phyloP scores from a whole-genome alignment of 2,329 filamentous ascomycete species.

The Didymella pinodella region DNA sequence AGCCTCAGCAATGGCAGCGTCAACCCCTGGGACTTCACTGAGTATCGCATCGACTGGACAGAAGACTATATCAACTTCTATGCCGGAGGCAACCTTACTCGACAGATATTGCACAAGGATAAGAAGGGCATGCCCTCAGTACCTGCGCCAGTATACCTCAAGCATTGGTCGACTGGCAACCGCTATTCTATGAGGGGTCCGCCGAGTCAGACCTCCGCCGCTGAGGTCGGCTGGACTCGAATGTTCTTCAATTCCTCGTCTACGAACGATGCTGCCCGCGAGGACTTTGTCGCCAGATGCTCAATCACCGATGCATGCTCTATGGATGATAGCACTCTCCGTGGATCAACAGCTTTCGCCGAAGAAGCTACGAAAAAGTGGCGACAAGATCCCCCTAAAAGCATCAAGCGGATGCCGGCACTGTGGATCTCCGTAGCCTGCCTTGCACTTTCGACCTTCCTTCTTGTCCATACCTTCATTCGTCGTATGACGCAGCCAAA shows the following conservation, averaged over 20 bases:
- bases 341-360: constrained; percentile 41
- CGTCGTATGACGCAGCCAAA: constrained; percentile 31
- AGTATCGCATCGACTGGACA: constrained; percentile 60
- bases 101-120: constrained; percentile 45
- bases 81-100: constrained; percentile 50
- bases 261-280: constrained; percentile 43
- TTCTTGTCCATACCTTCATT: constrained; percentile 44
- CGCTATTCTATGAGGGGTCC: constrained; percentile 56
- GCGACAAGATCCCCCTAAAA: constrained; percentile 39
- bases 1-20: constrained; percentile 41
- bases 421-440: constrained; percentile 45
- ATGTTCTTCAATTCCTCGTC: constrained; percentile 60
- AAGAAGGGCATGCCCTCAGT: constrained; percentile 50
- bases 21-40: constrained; percentile 56
- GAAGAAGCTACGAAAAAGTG: constrained; percentile 37
- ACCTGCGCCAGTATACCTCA: constrained; percentile 55
- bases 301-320: constrained; percentile 44
- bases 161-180: constrained; percentile 60
- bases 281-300: constrained; percentile 44
- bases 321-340: constrained; percentile 47
- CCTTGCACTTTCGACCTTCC: constrained; percentile 38
- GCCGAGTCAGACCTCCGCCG: constrained; percentile 50
- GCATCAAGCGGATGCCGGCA: constrained; percentile 40
- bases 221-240: constrained; percentile 57
- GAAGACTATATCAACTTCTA: constrained; percentile 54